phyloP scores from a whole-genome alignment of 1,284 basidiomycete species.

The Austroboletus olivaceoglutinosus region DNA sequence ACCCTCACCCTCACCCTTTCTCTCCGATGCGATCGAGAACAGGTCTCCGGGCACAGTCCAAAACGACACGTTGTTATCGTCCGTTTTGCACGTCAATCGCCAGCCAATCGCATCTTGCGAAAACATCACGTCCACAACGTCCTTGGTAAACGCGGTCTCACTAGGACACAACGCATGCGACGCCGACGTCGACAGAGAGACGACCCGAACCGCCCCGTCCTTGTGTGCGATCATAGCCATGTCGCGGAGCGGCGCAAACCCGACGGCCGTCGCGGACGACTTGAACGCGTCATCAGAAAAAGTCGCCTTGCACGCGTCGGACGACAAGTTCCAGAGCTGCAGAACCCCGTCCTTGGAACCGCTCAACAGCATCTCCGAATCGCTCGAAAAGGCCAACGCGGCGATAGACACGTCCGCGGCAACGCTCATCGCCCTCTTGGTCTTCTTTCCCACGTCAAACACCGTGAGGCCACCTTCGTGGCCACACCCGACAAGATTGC shows the following conservation, averaged over 20 bases:
- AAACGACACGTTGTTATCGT: slow-evolving; percentile 1
- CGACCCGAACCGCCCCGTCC: slow-evolving; percentile 6
- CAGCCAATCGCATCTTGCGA: background rate
- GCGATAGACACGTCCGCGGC: slow-evolving; percentile 4
- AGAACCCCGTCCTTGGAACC: slow-evolving; percentile 4
- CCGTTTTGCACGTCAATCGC: slow-evolving; percentile 7
- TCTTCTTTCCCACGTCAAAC: slow-evolving; percentile 8
- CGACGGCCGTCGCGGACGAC: slow-evolving; percentile 2
- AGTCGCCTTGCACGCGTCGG: slow-evolving; percentile 8
- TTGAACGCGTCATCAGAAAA: background rate
- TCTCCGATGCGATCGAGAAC: background rate
- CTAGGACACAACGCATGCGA: slow-evolving; percentile 8
- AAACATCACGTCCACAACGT: slow-evolving; percentile 1
- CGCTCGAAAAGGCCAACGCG: slow-evolving; percentile 5
- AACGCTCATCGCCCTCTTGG: slow-evolving; percentile 6
- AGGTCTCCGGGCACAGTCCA: slow-evolving; percentile 5
- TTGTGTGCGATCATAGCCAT: slow-evolving; percentile 4
- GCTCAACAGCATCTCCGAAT: slow-evolving; percentile 9
- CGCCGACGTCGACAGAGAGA: background rate
- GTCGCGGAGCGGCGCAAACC: slow-evolving; percentile 5
- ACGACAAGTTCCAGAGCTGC: slow-evolving; percentile 7
- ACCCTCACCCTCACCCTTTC: background rate
- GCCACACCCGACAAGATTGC: slow-evolving; percentile 11
- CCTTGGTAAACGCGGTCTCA: background rate
- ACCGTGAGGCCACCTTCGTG: slow-evolving; percentile 12